Percentiles rank a stretch among this genome's conserved stretches.
These are phyloP conservation scores for Mortierella polycephala DNA, from an alignment of 371 early-diverging fungal species.

Conservation along the genomic window DNA sequence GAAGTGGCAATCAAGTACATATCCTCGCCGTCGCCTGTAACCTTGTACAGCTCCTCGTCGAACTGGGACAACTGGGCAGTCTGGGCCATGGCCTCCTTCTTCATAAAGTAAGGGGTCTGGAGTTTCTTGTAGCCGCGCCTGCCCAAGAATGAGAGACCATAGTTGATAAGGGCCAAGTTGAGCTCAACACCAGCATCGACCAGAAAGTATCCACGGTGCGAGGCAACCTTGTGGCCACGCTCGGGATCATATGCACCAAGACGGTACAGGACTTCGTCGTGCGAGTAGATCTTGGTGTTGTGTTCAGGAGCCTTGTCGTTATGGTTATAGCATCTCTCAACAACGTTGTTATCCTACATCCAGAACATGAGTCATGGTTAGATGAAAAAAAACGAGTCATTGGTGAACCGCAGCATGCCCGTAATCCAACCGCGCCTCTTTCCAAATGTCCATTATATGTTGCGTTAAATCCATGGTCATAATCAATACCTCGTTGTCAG, in stretches of 20 bases:
- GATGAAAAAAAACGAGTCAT: background rate
- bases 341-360: conserved; percentile 79
- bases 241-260: conserved; percentile 95
- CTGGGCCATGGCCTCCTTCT: conserved; percentile 97
- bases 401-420: background rate
- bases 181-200: conserved; percentile 96
- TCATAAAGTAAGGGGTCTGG: conserved; percentile 99
- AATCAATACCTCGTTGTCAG: conserved; percentile 80
- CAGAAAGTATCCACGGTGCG: conserved; percentile 99
- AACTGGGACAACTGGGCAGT: conserved; percentile 99
- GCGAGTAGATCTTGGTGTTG: conserved; percentile 81
- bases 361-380: conserved; percentile 11
- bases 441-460: background rate
- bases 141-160: conserved; percentile 97
- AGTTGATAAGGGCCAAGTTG: conserved; percentile 96
- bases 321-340: conserved; percentile 77
- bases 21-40: conserved; percentile 90
- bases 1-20: conserved; percentile 99
- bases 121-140: conserved; percentile 93
- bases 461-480: background rate
- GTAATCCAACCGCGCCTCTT: background rate
- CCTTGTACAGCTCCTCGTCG: conserved; percentile 99
- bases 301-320: conserved; percentile 70
- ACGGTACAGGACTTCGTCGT: conserved; percentile 94
- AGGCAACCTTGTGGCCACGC: conserved; percentile 94